Percentiles rank a stretch among this genome's conserved stretches.
Evolutionary conservation across 2,329 filamentous ascomycete genomes (phyloP).

Genomic region (Ophioceras dolichostomum): DNA sequence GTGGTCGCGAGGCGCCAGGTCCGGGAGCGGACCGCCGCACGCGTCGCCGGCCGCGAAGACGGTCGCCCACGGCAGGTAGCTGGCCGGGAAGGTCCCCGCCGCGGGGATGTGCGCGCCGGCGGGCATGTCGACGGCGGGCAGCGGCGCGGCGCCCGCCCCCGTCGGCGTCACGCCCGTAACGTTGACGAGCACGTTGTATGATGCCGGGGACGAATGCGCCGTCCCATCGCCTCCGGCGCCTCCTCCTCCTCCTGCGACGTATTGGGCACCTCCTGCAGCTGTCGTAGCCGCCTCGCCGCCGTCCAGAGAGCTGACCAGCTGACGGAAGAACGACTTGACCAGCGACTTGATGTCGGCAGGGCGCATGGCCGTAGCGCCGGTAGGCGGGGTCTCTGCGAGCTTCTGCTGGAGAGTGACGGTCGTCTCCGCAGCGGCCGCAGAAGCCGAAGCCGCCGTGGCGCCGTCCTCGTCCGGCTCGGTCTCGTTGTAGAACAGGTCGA

Average conservation of each 20-base stretch:
- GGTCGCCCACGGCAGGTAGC: constrained; percentile 52
- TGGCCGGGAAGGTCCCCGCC: constrained; percentile 19
- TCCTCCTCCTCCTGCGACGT: neutral
- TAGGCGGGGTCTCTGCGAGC: neutral
- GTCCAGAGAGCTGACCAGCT: constrained; percentile 29
- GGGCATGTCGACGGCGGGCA: constrained; percentile 27
- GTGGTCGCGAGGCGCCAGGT: constrained; percentile 40
- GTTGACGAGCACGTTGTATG: constrained; percentile 21
- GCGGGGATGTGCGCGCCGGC: constrained; percentile 17
- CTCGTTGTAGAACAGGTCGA: constrained; percentile 55
- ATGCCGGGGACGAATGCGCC: neutral
- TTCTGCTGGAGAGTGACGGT: neutral
- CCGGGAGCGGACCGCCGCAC: constrained; percentile 46
- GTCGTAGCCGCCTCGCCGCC: constrained; percentile 10
- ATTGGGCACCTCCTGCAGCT: constrained; percentile 9
- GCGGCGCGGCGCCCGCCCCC: constrained; percentile 35
- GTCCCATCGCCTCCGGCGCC: neutral
- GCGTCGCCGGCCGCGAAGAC: constrained; percentile 61
- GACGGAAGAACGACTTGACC: constrained; percentile 32
- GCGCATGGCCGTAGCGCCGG: neutral
- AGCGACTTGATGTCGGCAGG: constrained; percentile 24
- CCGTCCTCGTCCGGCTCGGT: constrained; percentile 4
- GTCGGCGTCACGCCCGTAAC: constrained; percentile 20
- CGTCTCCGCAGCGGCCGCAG: neutral
- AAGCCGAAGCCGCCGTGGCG: neutral